Evolutionary conservation across 2,329 filamentous ascomycete genomes (phyloP).

Genomic region (Beauveria varroae): DNA sequence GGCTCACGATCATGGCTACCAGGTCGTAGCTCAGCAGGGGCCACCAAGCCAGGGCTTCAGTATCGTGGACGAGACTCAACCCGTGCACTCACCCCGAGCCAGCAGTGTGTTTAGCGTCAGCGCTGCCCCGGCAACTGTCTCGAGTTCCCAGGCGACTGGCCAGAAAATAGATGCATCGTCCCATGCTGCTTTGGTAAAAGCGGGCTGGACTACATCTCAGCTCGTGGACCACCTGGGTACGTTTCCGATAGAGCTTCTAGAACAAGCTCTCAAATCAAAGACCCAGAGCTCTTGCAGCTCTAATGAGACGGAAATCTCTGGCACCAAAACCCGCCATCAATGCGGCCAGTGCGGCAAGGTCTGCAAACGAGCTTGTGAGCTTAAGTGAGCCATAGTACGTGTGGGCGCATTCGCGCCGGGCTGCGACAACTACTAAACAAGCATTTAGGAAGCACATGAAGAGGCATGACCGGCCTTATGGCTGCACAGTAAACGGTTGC

Average conservation of each 20-base stretch:
- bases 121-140: background rate
- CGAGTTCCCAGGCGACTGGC: background rate
- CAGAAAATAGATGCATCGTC: background rate
- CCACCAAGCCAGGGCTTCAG: conserved; percentile 9
- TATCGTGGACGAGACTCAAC: background rate
- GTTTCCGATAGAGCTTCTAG: conserved; percentile 25
- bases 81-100: background rate
- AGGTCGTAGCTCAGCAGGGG: background rate
- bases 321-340: conserved; percentile 14
- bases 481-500: conserved; percentile 68
- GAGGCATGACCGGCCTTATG: conserved; percentile 73
- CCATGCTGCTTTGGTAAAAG: background rate
- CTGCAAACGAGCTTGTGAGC: conserved; percentile 45
- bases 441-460: conserved; percentile 69
- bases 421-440: conserved; percentile 10
- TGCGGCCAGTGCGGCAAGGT: conserved; percentile 38
- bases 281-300: background rate
- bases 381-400: conserved; percentile 39
- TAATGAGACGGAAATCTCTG: conserved; percentile 8
- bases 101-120: conserved; percentile 1
- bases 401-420: conserved; percentile 8
- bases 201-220: conserved; percentile 1
- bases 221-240: conserved; percentile 19
- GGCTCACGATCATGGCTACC: background rate
- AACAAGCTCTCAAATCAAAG: conserved; percentile 22